Base-by-base conservation (phyloP, 306 rosid species). In the Coriaria nepalensis region DNA sequence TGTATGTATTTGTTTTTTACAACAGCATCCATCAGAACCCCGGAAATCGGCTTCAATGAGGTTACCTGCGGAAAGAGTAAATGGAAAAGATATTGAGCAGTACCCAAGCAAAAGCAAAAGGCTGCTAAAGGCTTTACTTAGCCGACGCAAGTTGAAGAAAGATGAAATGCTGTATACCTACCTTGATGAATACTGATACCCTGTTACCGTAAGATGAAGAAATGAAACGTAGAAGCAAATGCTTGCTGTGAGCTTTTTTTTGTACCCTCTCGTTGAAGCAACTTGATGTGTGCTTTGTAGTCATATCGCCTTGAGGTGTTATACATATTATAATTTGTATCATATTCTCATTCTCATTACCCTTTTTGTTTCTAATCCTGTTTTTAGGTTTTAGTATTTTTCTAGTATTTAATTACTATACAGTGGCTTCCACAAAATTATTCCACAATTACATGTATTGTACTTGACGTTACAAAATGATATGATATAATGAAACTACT, bases 111-210 rank as follows among this genome's bases (percentile, higher is more conserved):
- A 82, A 73, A 86, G 98, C 64, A 92, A 85, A 66, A 80, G 98
- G 40, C 94, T 92, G 10, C 72, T 92, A 41, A 92, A 82, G 73
- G 94, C 98, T 43, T 68, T 92, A 40, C 94, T 92, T 51, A 92
- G 98, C 70, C 77, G 98, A 61, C 93, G 98, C 61, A 92, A 86
- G 72, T 85, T 94, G 3, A 92, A 86, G 87, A 92, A 85, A 73
- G 96, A 92, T 49, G 96, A 92, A 11, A 82, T 55, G 78, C 62
- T 92, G 52, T 85, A 92, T 64, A 79, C 93, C 43, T 92, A 85
- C 55, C 61, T 92, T 85, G 98, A 92, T 7, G 98, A 86, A 74
- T 90, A 84, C 60, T 85, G 78, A 81, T 56, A 61, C 62, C 20
- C 6, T 46, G 35, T 6, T 10, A 32, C 14, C n/a, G 6, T 53